Evolutionary conservation across 1,139 yeast species (phyloP).

Genomic region (Zygosaccharomyces pseudobailii): DNA sequence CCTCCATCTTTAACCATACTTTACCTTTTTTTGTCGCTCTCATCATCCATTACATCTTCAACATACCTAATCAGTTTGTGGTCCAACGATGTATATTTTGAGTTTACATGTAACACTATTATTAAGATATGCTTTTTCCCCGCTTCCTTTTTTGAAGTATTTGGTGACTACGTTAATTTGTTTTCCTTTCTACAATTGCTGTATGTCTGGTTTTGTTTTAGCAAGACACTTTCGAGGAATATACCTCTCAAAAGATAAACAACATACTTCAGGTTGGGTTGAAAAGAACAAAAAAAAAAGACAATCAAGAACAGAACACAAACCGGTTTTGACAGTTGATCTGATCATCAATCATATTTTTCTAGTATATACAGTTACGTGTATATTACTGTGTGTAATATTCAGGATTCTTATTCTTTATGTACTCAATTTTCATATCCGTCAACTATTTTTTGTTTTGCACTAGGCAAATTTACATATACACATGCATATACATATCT

Average conservation of each 20-base stretch:
- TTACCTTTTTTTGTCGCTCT: background rate
- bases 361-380: conserved; percentile 7
- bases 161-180: background rate
- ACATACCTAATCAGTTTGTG: background rate
- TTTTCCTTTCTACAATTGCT: background rate
- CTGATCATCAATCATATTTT: conserved; percentile 1
- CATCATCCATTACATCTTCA: background rate
- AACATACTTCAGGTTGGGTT: background rate
- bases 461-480: background rate
- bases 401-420: conserved; percentile 7
- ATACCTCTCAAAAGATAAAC: background rate
- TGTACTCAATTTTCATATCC: background rate
- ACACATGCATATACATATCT: background rate
- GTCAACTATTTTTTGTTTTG: background rate
- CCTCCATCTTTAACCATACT: background rate
- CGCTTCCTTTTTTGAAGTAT: background rate
- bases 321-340: conserved; percentile 3
- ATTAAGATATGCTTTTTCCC: background rate
- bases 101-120: conserved; percentile 1
- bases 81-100: conserved; percentile 1
- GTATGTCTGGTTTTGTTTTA: too few relatives aligned
- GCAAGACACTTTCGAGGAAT: too few relatives aligned
- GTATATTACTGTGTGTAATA: conserved; percentile 11
- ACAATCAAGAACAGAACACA: background rate
- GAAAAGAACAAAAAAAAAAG: background rate